Evolutionary conservation across 2,329 filamentous ascomycete species (phyloP).

Genomic region (Beauveria sp.): DNA sequence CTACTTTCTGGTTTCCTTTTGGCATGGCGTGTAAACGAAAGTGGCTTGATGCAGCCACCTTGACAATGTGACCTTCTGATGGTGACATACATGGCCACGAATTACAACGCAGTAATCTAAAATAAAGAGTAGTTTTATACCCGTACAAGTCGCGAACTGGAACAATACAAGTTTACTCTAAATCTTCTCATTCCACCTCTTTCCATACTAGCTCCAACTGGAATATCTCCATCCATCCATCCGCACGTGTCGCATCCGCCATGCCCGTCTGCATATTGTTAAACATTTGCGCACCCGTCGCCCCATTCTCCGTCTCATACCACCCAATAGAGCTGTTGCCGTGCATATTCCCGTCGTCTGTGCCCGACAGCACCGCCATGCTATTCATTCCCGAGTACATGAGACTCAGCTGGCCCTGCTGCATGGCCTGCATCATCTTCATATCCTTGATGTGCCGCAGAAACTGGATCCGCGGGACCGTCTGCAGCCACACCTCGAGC

Average conservation of each 20-base stretch:
- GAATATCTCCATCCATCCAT: slow-evolving; percentile 21
- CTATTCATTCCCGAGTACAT: slow-evolving; percentile 27
- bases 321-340: slow-evolving; percentile 28
- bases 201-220: slow-evolving; percentile 22
- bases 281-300: slow-evolving; percentile 24
- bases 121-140: no score
- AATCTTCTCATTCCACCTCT: slow-evolving; percentile 22
- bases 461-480: slow-evolving; percentile 23
- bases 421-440: slow-evolving; percentile 25
- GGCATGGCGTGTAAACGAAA: no score
- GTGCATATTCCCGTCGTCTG: slow-evolving; percentile 23
- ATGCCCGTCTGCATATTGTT: slow-evolving; percentile 26
- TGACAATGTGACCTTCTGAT: no score
- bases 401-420: slow-evolving; percentile 24
- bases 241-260: slow-evolving; percentile 19
- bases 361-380: slow-evolving; percentile 19
- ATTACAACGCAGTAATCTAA: no score
- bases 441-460: slow-evolving; percentile 22
- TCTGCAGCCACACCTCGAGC: slow-evolving; percentile 22
- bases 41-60: no score
- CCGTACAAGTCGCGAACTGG: no score
- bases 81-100: no score
- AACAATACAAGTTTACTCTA: neutral
- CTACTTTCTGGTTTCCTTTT: no score
- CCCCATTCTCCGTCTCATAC: slow-evolving; percentile 27